Conservation (phyloP, 306 rosid genomes). For the Abrus pulchellus region DNA sequence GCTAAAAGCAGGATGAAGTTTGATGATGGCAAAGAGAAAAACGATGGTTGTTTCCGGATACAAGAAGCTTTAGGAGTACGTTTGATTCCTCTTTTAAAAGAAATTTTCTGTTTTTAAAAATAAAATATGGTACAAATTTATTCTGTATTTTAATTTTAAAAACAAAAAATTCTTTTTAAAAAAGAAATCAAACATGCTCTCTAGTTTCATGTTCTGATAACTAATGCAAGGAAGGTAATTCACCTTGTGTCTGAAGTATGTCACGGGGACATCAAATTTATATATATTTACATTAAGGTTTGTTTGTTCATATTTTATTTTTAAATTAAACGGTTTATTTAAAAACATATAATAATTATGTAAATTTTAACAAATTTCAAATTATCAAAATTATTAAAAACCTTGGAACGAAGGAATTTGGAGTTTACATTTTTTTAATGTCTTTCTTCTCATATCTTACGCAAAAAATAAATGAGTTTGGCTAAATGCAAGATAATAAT, state of each 20-base stretch:
- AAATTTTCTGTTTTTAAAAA: too few relatives aligned
- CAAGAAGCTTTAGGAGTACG: too few relatives aligned
- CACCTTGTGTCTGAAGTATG: not conserved
- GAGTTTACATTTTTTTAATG: not conserved
- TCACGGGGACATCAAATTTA: not conserved
- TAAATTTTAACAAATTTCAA: too few relatives aligned
- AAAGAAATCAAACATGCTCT: too few relatives aligned
- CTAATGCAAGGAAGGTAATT: not conserved
- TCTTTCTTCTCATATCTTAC: not conserved
- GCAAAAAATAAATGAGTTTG: not conserved
- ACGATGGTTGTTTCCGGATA: too few relatives aligned
- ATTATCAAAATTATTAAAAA: not conserved
- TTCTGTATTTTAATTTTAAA: too few relatives aligned
- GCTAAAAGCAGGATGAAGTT: not conserved
- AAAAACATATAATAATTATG: too few relatives aligned
- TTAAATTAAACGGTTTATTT: not conserved
- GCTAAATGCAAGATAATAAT: not conserved
- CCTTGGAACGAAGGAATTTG: not conserved
- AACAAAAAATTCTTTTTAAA: too few relatives aligned
- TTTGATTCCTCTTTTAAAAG: too few relatives aligned
- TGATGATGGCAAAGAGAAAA: not conserved
- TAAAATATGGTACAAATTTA: too few relatives aligned
- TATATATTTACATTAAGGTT: not conserved
- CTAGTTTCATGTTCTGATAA: too few relatives aligned
- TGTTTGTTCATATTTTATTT: not conserved